Evolutionary conservation across 2,329 filamentous ascomycete genomes (phyloP), one percentile per base, ranked within the genome.

Genomic region (Ophiostoma ips): DNA sequence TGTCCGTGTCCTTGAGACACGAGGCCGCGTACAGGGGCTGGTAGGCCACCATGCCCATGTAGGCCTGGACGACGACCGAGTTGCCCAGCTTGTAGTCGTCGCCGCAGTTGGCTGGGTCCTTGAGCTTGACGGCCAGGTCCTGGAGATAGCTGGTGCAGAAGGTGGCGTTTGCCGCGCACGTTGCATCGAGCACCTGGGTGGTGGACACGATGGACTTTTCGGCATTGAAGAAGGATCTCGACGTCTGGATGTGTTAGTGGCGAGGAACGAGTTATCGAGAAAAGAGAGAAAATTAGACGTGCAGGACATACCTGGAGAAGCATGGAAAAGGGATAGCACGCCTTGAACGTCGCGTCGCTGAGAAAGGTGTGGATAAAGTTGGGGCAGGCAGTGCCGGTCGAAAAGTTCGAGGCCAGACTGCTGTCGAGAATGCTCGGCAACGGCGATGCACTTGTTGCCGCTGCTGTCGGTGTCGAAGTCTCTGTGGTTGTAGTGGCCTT

Each of bases 311-410:
- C 40, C 24, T 43, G 40, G 5, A 43, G 40, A 43, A 96, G 76
- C 58, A 95, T 72, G 1, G 89, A 95, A 51, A 95, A 71, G 0
- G 90, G 87, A 57, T 89, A 79, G 67, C 90, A 96, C 48, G 73
- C 64, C 57, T 77, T 75, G 58, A 92, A 87, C 3, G 76, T 79
- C 6, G 72, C 61, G 60, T 86, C 76, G 44, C 66, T 67, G 47
- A 92, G 72, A 58, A 94, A 79, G 2, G 63, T 64, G 48, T 76
- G 70, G 63, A 94, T 81, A 65, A 90, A 89, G 5, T 62, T 62
- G 3, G 79, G 76, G 60, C 84, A 89, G 5, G 68, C 67, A 21
- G 71, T 73, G 11, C 65, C 58, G 49, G 63, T 52, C 15, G 75
- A 73, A 64, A 85, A 84, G 57, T 83, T 82, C 54, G 71, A 71